These are phyloP conservation scores for Atractiella rhizophila DNA, from an alignment of 768 basidiomycete genomes.

Conservation along the genomic window DNA sequence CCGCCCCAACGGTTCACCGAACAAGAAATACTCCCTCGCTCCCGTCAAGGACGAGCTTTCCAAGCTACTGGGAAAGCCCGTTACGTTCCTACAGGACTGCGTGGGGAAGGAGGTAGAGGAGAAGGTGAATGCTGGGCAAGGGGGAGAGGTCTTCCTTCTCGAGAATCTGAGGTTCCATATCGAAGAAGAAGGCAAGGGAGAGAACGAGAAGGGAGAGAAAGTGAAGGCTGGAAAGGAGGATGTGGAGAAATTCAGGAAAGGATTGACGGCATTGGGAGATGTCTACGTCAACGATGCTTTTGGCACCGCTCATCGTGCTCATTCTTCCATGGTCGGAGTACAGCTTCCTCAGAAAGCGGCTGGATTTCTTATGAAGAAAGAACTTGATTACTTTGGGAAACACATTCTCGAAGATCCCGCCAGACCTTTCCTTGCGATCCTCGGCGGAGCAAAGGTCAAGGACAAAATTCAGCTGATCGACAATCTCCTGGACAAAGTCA, in stretches of 20 bases:
- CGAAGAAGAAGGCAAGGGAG: slow-evolving; percentile 83
- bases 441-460: slow-evolving; percentile 94
- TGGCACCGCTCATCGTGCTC: slow-evolving; percentile 91
- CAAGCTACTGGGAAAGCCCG: slow-evolving; percentile 38
- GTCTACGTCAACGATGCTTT: slow-evolving; percentile 98
- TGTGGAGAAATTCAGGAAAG: slow-evolving; percentile 59
- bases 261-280: slow-evolving; percentile 67
- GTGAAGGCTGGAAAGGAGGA: slow-evolving; percentile 65
- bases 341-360: slow-evolving; percentile 74
- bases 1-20: slow-evolving; percentile 76
- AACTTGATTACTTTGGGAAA: slow-evolving; percentile 95
- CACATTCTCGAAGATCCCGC: slow-evolving; percentile 55
- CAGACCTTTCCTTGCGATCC: slow-evolving; percentile 86
- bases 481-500: slow-evolving; percentile 95
- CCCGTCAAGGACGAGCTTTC: slow-evolving; percentile 62
- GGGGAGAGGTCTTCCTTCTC: slow-evolving; percentile 47
- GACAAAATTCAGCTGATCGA: slow-evolving; percentile 98
- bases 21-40: slow-evolving; percentile 67
- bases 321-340: slow-evolving; percentile 96
- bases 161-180: slow-evolving; percentile 98
- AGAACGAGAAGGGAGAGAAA: slow-evolving; percentile 84
- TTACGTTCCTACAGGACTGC: slow-evolving; percentile 60
- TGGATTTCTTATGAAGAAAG: slow-evolving; percentile 93
- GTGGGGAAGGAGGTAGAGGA: slow-evolving; percentile 66
- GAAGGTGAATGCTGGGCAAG: slow-evolving; percentile 38